A percentile compares a stretch with the other conserved stretches of the same genome.
phyloP scores from a whole-genome alignment of 441 rosid genomes.

The Adansonia rubrostipa region DNA sequence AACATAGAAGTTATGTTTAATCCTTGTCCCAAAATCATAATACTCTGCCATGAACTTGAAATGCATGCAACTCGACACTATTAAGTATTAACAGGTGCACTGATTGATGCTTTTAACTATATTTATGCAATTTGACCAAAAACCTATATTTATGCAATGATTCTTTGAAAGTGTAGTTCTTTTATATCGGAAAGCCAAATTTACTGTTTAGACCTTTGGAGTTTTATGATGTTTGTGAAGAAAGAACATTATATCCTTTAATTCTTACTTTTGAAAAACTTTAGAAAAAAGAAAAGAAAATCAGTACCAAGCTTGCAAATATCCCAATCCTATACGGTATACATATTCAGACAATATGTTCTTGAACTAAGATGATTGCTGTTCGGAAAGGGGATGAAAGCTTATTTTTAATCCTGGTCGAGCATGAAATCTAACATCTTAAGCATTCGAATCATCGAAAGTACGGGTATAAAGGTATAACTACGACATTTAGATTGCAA shows the following conservation, averaged over 20 bases:
- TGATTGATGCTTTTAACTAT: background rate
- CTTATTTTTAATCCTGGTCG: constrained; percentile 3
- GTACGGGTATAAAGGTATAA: background rate
- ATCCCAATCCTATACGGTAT: background rate
- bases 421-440: background rate
- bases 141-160: background rate
- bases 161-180: constrained; percentile 1
- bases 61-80: background rate
- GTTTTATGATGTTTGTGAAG: constrained; percentile 1
- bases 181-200: constrained; percentile 9
- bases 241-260: background rate
- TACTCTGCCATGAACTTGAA: background rate
- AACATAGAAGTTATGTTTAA: constrained; percentile 9
- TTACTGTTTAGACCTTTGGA: background rate
- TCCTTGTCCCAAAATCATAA: constrained; percentile 17
- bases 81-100: constrained; percentile 9
- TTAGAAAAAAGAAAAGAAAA: background rate
- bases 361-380: background rate
- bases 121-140: background rate
- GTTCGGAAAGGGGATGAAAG: background rate
- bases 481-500: constrained; percentile 3
- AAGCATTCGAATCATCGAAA: background rate
- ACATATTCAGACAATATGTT: background rate
- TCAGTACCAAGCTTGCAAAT: background rate
- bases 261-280: background rate